Evolutionary conservation across 2,329 filamentous ascomycete genomes (phyloP).

Genomic region (Cercospora sojina): DNA sequence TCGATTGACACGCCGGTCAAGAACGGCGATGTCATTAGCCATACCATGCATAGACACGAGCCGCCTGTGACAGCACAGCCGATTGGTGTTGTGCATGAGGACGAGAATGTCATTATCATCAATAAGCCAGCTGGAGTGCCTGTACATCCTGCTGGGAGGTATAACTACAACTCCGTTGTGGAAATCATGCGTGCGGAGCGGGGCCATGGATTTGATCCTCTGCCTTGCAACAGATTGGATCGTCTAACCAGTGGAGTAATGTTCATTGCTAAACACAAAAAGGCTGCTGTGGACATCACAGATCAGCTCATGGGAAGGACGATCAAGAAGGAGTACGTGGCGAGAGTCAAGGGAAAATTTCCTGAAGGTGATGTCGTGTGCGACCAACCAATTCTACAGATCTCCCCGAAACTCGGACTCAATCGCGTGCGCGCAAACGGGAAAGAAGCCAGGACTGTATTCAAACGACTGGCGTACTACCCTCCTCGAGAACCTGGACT

Average conservation of each 20-base stretch:
- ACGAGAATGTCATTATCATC: slow-evolving; percentile 90
- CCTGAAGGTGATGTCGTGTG: slow-evolving; percentile 89
- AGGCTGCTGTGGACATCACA: slow-evolving; percentile 74
- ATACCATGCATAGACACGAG: slow-evolving; percentile 93
- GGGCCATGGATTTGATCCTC: slow-evolving; percentile 57
- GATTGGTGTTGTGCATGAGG: slow-evolving; percentile 83
- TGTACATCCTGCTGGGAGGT: slow-evolving; percentile 90
- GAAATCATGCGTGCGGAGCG: slow-evolving; percentile 87
- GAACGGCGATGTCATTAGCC: slow-evolving; percentile 88
- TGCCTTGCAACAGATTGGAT: slow-evolving; percentile 90
- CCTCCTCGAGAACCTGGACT: slow-evolving; percentile 45
- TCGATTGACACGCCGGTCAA: slow-evolving; percentile 68
- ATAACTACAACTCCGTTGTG: slow-evolving; percentile 91
- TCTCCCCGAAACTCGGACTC: slow-evolving; percentile 90
- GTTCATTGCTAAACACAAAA: slow-evolving; percentile 88
- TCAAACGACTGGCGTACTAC: slow-evolving; percentile 90
- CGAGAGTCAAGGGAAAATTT: slow-evolving; percentile 85
- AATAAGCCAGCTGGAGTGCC: slow-evolving; percentile 95
- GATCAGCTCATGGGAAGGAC: slow-evolving; percentile 74
- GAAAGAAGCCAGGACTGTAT: slow-evolving; percentile 85
- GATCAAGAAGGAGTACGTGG: slow-evolving; percentile 93
- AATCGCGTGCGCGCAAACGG: slow-evolving; percentile 94
- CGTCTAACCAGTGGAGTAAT: slow-evolving; percentile 93
- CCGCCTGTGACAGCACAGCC: slow-evolving; percentile 82
- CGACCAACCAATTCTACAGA: slow-evolving; percentile 88